Percentiles rank a stretch among this genome's conserved stretches.
Evolutionary conservation across 2,329 filamentous ascomycete species (phyloP).

Genomic region (Microthyrium microscopicum): DNA sequence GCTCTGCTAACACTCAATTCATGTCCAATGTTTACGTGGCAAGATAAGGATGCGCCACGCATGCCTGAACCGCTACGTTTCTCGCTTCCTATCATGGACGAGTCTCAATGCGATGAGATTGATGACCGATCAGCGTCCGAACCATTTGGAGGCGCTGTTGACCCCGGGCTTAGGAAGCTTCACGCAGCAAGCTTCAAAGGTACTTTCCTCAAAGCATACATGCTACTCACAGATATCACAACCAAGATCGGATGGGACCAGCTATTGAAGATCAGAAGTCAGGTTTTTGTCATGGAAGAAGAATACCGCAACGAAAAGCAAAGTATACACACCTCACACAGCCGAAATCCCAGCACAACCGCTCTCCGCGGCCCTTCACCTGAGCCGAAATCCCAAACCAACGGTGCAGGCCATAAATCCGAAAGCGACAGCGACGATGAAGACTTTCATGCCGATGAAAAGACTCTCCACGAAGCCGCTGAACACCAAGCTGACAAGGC

Average conservation of each 20-base stretch:
- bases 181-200: slow-evolving; percentile 83
- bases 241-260: slow-evolving; percentile 97
- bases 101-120: slow-evolving; percentile 88
- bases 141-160: slow-evolving; percentile 70
- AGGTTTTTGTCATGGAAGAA: slow-evolving; percentile 98
- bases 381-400: slow-evolving; percentile 1
- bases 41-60: slow-evolving; percentile 88
- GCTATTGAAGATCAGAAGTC: slow-evolving; percentile 81
- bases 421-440: slow-evolving; percentile 22
- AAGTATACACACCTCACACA: slow-evolving; percentile 27
- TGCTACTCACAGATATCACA: slow-evolving; percentile 86
- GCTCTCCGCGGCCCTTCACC: slow-evolving; percentile 42
- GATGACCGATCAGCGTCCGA: slow-evolving; percentile 70
- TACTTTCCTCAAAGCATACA: slow-evolving; percentile 90
- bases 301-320: slow-evolving; percentile 87
- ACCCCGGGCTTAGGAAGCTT: slow-evolving; percentile 69
- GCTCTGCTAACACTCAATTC: slow-evolving; percentile 91
- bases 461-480: slow-evolving; percentile 19
- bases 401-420: slow-evolving; percentile 33
- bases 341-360: slow-evolving; percentile 64
- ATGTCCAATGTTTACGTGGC: slow-evolving; percentile 99
- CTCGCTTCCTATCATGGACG: slow-evolving; percentile 68
- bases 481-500: slow-evolving; percentile 11
- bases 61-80: slow-evolving; percentile 89
- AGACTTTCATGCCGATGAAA: no score